Evolutionary conservation across 352 stramenopile species (phyloP).

Genomic region (Saprolegnia parasitica): DNA sequence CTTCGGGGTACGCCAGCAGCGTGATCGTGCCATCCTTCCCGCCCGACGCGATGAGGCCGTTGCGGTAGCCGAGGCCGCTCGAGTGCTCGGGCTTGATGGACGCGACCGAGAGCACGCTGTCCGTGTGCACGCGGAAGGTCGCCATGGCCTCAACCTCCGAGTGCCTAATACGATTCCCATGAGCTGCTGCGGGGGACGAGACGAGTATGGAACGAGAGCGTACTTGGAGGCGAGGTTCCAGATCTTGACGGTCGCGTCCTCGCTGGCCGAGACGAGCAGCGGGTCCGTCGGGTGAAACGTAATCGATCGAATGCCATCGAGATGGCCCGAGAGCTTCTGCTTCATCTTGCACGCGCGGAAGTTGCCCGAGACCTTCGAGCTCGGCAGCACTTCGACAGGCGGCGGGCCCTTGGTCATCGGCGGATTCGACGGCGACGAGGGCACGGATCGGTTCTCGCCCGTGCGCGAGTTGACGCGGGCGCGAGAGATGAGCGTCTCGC

Average conservation of each 20-base stretch:
- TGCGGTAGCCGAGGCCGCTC: slow-evolving; percentile 42
- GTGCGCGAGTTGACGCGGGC: slow-evolving; percentile 66
- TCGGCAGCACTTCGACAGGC: slow-evolving; percentile 19
- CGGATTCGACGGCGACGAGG: slow-evolving; percentile 32
- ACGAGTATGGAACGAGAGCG: background rate
- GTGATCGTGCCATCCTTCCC: slow-evolving; percentile 72
- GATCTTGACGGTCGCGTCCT: slow-evolving; percentile 75
- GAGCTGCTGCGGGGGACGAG: too few species aligned
- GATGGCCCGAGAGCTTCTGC: slow-evolving; percentile 76
- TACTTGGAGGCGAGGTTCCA: slow-evolving; percentile 57
- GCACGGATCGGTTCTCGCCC: slow-evolving; percentile 35
- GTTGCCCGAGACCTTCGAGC: slow-evolving; percentile 35
- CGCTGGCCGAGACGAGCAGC: slow-evolving; percentile 73
- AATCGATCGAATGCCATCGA: slow-evolving; percentile 75
- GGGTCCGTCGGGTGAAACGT: slow-evolving; percentile 78
- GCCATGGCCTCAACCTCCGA: slow-evolving; percentile 73
- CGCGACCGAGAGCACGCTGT: slow-evolving; percentile 69
- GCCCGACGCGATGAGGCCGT: slow-evolving; percentile 61
- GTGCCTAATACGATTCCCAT: slow-evolving; percentile 34
- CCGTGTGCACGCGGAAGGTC: slow-evolving; percentile 63
- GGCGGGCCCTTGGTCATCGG: slow-evolving; percentile 6
- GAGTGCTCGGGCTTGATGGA: slow-evolving; percentile 76
- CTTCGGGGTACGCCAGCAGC: slow-evolving; percentile 54
- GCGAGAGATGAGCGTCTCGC: slow-evolving; percentile 46
- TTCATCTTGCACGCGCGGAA: slow-evolving; percentile 75